A percentile compares a stretch with the other conserved stretches of the same genome.
phyloP scores from a whole-genome alignment of 2,329 filamentous ascomycete species.

The Rutstroemia sp. region DNA sequence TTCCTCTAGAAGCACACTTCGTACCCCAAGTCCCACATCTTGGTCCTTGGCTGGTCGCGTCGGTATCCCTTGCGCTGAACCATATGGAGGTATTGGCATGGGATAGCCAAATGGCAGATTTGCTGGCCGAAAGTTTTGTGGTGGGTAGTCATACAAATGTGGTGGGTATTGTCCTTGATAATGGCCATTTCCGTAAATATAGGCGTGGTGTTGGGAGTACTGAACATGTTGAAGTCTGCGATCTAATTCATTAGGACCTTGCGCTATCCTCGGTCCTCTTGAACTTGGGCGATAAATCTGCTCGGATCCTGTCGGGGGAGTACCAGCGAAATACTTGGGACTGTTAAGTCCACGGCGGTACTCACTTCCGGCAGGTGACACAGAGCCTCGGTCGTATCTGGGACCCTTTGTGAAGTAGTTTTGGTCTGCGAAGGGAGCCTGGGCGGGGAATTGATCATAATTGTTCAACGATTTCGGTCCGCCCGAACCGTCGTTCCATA shows the following conservation, averaged over 20 bases:
- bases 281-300: constrained; percentile 25
- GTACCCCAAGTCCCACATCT: constrained; percentile 42
- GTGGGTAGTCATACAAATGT: constrained; percentile 34
- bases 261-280: constrained; percentile 23
- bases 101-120: constrained; percentile 31
- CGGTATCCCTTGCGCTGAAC: constrained; percentile 19
- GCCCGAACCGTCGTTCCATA: constrained; percentile 24
- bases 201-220: constrained; percentile 27
- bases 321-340: constrained; percentile 26
- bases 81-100: constrained; percentile 26
- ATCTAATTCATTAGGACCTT: constrained; percentile 23
- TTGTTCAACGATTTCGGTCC: constrained; percentile 20
- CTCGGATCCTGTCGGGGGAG: constrained; percentile 23
- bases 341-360: constrained; percentile 27
- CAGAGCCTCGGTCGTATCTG: constrained; percentile 24
- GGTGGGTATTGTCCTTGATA: constrained; percentile 35
- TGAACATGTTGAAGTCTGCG: constrained; percentile 24
- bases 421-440: constrained; percentile 25
- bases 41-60: constrained; percentile 28
- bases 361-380: constrained; percentile 28
- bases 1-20: constrained; percentile 70
- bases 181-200: constrained; percentile 27
- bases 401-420: constrained; percentile 23
- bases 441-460: constrained; percentile 22
- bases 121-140: constrained; percentile 30